A percentile compares a stretch with the other conserved stretches of the same genome.
phyloP scores from a whole-genome alignment of 306 rosid genomes.

The Gillenia trifoliata region DNA sequence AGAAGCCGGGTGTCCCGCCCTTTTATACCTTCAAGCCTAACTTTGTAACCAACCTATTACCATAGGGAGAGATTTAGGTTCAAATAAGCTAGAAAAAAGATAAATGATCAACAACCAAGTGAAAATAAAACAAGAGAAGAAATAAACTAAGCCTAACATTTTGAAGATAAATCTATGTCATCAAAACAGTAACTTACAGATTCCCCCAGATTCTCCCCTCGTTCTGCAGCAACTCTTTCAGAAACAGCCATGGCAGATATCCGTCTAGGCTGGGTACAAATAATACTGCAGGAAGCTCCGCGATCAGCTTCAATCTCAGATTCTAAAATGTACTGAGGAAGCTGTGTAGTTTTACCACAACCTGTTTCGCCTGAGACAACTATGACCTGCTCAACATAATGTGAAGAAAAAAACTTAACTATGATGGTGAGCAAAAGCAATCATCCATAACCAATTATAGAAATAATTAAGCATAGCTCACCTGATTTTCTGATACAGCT shows the following conservation, averaged over 20 bases:
- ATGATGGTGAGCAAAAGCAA: background rate
- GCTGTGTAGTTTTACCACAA: conserved; percentile 52
- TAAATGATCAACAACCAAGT: background rate
- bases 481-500: conserved; percentile 43
- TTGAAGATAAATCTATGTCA: background rate
- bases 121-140: background rate
- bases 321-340: conserved; percentile 49
- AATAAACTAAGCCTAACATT: background rate
- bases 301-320: conserved; percentile 44
- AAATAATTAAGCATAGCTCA: conserved; percentile 2
- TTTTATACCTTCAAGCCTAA: conserved; percentile 88
- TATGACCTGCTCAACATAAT: conserved; percentile 30
- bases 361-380: conserved; percentile 54
- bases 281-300: conserved; percentile 43
- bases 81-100: background rate
- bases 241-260: conserved; percentile 52
- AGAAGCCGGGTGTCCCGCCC: conserved; percentile 93
- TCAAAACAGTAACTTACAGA: conserved; percentile 30
- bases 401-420: background rate
- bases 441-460: background rate
- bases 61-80: conserved; percentile 3
- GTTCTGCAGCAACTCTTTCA: conserved; percentile 55
- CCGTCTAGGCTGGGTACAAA: conserved; percentile 48
- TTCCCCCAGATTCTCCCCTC: conserved; percentile 50
- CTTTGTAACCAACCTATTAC: conserved; percentile 90